Evolutionary conservation across 805 yeast species (phyloP), one percentile per base, ranked within the genome.

Genomic region (Ogataea pilisensis): DNA sequence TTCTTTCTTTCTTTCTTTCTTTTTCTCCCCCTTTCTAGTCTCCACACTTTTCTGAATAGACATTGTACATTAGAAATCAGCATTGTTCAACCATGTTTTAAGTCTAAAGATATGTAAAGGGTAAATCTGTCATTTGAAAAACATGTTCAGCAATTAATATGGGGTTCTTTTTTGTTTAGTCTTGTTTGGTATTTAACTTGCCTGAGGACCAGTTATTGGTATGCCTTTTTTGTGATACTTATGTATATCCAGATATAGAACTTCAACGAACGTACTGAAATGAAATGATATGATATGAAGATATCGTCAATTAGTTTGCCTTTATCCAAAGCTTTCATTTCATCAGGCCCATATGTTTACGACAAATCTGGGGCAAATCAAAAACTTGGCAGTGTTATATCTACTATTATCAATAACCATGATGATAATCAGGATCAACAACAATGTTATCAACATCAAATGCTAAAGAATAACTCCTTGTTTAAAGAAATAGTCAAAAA

Each of bases 261-360:
- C n/a, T n/a, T n/a, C n/a, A n/a, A n/a, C n/a, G n/a, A n/a, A n/a
- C n/a, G n/a, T n/a, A n/a, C n/a, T n/a, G n/a, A n/a, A n/a, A n/a
- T n/a, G n/a, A n/a, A n/a, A n/a, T n/a, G n/a, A n/a, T n/a, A n/a
- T 24, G 17, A 28, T 31, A 46, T 46, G 51, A 47, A 37, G 43
- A 38, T 39, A 19, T 41, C 51, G 7, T 39, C 45, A 28, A 26
- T 47, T 17, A 37, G 51, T 19, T 18, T 30, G 17, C 41, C 49
- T 17, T 27, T 47, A 17, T 42, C 51, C 5, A 37, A 37, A 34
- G 40, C 45, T 7, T 35, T 47, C 25, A 37, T 42, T 3, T 39
- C 46, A 8, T 31, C 14, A 5, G 34, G 22, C 8, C 38, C 32
- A 29, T 45, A 44, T 18, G 24, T 37, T 4, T 32, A 37, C 24